Evolutionary conservation across 2,329 filamentous ascomycete species (phyloP), one percentile per base, ranked within the genome.

Genomic region (Arthrobotrys musiformis): DNA sequence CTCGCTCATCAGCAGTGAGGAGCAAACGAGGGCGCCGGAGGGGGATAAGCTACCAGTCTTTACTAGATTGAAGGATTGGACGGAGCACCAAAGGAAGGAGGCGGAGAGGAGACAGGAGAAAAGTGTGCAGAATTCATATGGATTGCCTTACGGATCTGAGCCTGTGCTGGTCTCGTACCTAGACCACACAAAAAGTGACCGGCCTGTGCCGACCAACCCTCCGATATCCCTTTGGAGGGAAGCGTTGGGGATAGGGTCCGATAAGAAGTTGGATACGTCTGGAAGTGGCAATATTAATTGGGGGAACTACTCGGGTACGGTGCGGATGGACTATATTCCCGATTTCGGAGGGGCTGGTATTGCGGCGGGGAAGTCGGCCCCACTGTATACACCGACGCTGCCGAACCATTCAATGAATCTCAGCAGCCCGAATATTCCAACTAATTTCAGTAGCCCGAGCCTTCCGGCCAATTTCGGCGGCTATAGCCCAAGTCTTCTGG

Each of bases 1-100:
- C 58, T 69, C 72, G 17, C 60, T 52, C 1, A 58, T 76, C 9
- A 76, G 72, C 22, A 70, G 64, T 37, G 63, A 76, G 28, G 72
- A 60, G 30, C 72, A 76, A 58, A 76, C 72, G 17, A 76, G 42
- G 28, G 72, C 72, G 11, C 72, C 72, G 7, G 72, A 76, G 46
- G 72, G 72, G 13, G 72, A 76, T 28, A 76, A 28, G n/a, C 28
- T 76, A 30, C 72, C 72, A n/a, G 28, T 70, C 17, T 76, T 76
- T 35, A 70, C 64, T 19, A 68, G 72, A 50, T 24, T 76, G 48
- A 63, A 50, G 22, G 72, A 76, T 64, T 76, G 72, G 72, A 76
- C 64, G n/a, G 72, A 63, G 30, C 72, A 70, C 8, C 56, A 70
- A 40, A 76, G 37, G 48, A 15, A 19, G 33, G 46, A 33, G 17